A percentile compares a stretch with the other conserved stretches of the same genome.
Conservation (phyloP, 2,329 filamentous ascomycete genomes). For the Cadophora luteo-olivacea region DNA sequence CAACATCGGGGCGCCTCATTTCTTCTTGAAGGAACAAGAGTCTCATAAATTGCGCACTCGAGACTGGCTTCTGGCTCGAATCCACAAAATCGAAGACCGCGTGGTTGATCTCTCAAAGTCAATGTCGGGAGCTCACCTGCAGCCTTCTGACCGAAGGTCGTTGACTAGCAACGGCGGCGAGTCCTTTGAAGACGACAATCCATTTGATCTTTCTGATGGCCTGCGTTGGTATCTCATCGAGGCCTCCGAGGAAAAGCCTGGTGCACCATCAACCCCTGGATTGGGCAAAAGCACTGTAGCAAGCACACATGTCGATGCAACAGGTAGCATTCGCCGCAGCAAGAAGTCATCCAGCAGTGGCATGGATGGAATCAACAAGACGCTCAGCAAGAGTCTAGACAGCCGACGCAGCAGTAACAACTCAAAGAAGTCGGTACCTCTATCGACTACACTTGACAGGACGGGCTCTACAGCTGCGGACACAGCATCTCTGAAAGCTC, state of each 20-base stretch:
- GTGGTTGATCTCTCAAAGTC: conserved; percentile 91
- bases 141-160: conserved; percentile 49
- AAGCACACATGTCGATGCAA: conserved; percentile 84
- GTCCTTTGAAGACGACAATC: conserved; percentile 86
- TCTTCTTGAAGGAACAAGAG: conserved; percentile 94
- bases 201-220: conserved; percentile 94
- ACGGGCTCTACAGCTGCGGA: conserved; percentile 37
- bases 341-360: conserved; percentile 53
- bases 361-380: conserved; percentile 77
- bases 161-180: conserved; percentile 58
- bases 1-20: conserved; percentile 96
- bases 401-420: conserved; percentile 87
- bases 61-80: conserved; percentile 97
- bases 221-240: conserved; percentile 96
- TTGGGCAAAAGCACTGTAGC: conserved; percentile 92
- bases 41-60: conserved; percentile 81
- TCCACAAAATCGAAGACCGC: conserved; percentile 88
- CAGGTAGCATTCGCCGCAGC: conserved; percentile 68
- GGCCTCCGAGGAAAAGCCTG: conserved; percentile 89
- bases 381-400: conserved; percentile 85
- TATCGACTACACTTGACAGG: conserved; percentile 34
- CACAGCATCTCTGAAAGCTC: conserved; percentile 36
- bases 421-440: conserved; percentile 75
- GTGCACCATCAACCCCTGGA: conserved; percentile 89
- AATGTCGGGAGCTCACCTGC: conserved; percentile 49